Conservation (phyloP, 2,329 filamentous ascomycete species). For the Sporothrix variecibatus region DNA sequence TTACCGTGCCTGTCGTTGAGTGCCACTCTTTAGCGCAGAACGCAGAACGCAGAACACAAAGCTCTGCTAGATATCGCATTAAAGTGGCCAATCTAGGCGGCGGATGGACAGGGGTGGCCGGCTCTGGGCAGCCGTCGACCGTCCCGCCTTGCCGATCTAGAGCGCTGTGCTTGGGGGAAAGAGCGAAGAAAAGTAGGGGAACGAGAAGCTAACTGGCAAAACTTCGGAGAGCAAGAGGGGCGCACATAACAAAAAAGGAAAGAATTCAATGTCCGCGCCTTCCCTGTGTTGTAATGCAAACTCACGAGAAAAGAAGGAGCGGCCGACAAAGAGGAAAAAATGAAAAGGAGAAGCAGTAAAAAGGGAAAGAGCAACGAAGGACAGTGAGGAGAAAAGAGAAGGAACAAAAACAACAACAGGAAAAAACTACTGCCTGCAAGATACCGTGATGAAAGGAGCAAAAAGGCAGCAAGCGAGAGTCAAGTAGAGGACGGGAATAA, state of each 20-base stretch:
- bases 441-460: conserved; percentile 1
- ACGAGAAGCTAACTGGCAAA: conserved; percentile 14
- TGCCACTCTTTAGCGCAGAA: not conserved
- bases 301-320: not conserved
- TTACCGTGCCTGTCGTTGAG: not conserved
- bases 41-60: no score
- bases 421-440: not conserved
- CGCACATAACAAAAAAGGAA: not conserved
- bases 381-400: not conserved
- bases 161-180: not conserved
- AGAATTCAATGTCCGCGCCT: no score
- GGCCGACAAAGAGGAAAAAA: not conserved
- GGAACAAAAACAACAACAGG: not conserved
- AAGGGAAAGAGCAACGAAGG: not conserved
- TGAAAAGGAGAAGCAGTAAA: not conserved
- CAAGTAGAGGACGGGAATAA: conserved; percentile 17
- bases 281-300: not conserved
- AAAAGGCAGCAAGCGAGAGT: conserved; percentile 19
- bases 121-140: conserved; percentile 21
- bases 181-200: not conserved
- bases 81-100: conserved; percentile 17
- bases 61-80: not conserved
- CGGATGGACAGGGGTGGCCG: conserved; percentile 16
- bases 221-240: conserved; percentile 8
- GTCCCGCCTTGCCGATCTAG: conserved; percentile 23